phyloP scores from a whole-genome alignment of 2,329 filamentous ascomycete genomes.

The Decorospora gaudefroyi region DNA sequence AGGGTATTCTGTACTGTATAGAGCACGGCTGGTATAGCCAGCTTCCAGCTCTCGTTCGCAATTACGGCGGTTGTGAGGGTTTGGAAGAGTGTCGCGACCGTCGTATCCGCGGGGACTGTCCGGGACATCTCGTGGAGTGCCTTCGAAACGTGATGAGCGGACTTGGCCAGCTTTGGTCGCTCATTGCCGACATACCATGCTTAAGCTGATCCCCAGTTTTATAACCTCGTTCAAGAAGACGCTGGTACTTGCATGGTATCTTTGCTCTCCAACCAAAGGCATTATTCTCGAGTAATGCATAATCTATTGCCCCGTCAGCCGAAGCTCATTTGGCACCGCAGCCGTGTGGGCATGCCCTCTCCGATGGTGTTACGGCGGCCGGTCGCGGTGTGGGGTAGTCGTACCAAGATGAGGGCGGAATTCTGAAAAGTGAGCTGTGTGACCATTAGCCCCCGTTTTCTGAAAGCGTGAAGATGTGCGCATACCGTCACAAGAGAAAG shows the following conservation, averaged over 20 bases:
- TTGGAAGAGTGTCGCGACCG: slow-evolving; percentile 77
- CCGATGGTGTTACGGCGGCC: slow-evolving; percentile 3
- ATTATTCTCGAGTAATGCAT: slow-evolving; percentile 96
- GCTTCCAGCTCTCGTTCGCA: slow-evolving; percentile 89
- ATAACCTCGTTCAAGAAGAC: slow-evolving; percentile 92
- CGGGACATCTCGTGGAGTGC: slow-evolving; percentile 85
- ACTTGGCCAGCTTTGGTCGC: background rate
- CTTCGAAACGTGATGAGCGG: slow-evolving; percentile 11
- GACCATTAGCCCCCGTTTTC: slow-evolving; percentile 24
- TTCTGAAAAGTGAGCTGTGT: slow-evolving; percentile 77
- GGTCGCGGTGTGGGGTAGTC: slow-evolving; percentile 26
- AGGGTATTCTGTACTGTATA: slow-evolving; percentile 94
- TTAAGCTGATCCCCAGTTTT: slow-evolving; percentile 84
- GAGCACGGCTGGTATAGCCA: slow-evolving; percentile 83
- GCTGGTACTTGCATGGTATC: slow-evolving; percentile 91
- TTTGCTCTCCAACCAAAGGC: slow-evolving; percentile 79
- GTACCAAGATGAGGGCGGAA: slow-evolving; percentile 73
- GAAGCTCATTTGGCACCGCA: too few relatives aligned
- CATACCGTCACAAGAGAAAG: slow-evolving; percentile 68
- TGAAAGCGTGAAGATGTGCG: background rate
- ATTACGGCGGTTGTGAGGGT: slow-evolving; percentile 82
- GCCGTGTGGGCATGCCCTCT: too few relatives aligned
- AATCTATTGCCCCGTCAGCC: slow-evolving; percentile 59
- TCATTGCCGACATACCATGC: slow-evolving; percentile 56
- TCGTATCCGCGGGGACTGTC: slow-evolving; percentile 75